These are phyloP conservation scores for Gaillardinia entomophila DNA, from an alignment of 805 yeast genomes.

Conservation along the genomic window DNA sequence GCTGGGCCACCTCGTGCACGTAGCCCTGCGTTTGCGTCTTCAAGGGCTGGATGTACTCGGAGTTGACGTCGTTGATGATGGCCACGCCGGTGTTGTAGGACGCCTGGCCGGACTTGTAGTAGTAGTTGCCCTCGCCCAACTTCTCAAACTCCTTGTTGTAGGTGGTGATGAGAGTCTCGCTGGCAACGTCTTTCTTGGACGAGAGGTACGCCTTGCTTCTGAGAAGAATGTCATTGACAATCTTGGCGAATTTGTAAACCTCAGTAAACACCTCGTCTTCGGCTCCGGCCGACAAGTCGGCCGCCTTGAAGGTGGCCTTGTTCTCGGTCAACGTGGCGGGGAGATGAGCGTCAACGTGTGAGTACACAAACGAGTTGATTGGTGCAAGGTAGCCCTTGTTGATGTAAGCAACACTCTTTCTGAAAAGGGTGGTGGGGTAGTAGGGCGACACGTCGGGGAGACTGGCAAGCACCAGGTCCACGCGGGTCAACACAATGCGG, in stretches of 20 bases:
- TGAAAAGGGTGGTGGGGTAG: constrained; percentile 6
- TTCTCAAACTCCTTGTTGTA: constrained; percentile 28
- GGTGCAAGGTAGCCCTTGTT: constrained; percentile 5
- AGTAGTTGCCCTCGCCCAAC: constrained; percentile 15
- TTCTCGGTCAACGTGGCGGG: constrained; percentile 20
- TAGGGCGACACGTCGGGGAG: constrained; percentile 7
- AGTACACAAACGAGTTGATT: constrained; percentile 9
- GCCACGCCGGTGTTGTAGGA: constrained; percentile 28
- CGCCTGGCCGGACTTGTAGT: constrained; percentile 29
- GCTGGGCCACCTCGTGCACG: constrained; percentile 29
- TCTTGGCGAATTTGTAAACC: constrained; percentile 13
- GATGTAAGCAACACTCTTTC: constrained; percentile 4
- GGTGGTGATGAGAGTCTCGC: constrained; percentile 24
- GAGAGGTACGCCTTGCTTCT: constrained; percentile 19
- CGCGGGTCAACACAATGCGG: constrained; percentile 13
- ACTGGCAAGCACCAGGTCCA: constrained; percentile 13
- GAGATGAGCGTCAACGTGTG: constrained; percentile 15
- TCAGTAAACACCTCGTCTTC: constrained; percentile 12
- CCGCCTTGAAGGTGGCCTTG: constrained; percentile 21
- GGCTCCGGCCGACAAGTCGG: constrained; percentile 6
- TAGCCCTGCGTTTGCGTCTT: constrained; percentile 33
- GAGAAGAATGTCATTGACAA: constrained; percentile 14
- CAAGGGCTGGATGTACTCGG: constrained; percentile 33
- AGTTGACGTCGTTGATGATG: constrained; percentile 26
- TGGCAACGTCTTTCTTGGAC: constrained; percentile 20